Evolutionary conservation across 2,329 filamentous ascomycete species (phyloP).

Genomic region (Fusarium chlamydosporum): DNA sequence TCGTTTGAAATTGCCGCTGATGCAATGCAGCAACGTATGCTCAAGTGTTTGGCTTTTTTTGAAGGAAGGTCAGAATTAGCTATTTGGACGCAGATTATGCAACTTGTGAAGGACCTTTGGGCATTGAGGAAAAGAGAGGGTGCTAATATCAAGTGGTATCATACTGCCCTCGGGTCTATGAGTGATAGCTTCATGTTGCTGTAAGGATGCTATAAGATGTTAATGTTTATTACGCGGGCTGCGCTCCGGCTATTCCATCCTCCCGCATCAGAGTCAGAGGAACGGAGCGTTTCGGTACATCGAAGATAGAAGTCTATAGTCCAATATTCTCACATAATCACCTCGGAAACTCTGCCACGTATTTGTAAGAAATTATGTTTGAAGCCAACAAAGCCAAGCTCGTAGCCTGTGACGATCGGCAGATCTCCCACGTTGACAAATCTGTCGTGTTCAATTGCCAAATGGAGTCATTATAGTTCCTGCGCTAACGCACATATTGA

Average conservation of each 20-base stretch:
- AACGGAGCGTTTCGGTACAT: background rate
- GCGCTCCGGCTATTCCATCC: background rate
- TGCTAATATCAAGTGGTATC: conserved; percentile 44
- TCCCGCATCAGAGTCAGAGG: background rate
- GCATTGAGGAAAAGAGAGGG: conserved; percentile 34
- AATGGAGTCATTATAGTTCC: conserved; percentile 11
- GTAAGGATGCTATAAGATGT: background rate
- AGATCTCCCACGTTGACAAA: conserved; percentile 32
- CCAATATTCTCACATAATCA: background rate
- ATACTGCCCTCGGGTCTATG: conserved; percentile 38
- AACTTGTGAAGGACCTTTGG: conserved; percentile 44
- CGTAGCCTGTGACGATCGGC: conserved; percentile 22
- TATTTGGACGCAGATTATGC: conserved; percentile 43
- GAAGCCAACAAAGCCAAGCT: background rate
- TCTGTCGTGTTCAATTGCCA: conserved; percentile 35
- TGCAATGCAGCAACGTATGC: conserved; percentile 42
- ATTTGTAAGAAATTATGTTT: background rate
- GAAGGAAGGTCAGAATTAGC: conserved; percentile 40
- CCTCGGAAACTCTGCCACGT: background rate
- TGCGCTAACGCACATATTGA: conserved; percentile 21
- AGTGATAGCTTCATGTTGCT: conserved; percentile 48
- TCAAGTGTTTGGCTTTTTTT: conserved; percentile 37
- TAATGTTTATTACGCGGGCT: conserved; percentile 1
- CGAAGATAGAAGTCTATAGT: background rate
- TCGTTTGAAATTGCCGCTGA: conserved; percentile 41